phyloP scores from a whole-genome alignment of 2,329 filamentous ascomycete species.

The Fusarium acutatum region DNA sequence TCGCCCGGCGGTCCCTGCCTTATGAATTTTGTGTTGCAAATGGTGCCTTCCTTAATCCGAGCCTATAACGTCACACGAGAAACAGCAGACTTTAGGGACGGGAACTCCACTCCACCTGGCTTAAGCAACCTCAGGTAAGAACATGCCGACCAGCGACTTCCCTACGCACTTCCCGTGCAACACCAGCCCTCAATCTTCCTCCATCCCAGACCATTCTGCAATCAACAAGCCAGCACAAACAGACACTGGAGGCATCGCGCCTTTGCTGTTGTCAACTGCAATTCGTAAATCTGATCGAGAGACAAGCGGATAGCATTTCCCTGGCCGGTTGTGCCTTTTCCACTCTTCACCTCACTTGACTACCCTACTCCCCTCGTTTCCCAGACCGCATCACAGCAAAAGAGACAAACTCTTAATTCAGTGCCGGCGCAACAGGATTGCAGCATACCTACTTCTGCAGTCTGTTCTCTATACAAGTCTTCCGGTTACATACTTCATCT shows the following conservation, averaged over 20 bases:
- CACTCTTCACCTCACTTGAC: not conserved
- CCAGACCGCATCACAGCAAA: conserved; percentile 27
- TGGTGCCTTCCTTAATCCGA: conserved; percentile 20
- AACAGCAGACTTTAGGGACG: conserved; percentile 20
- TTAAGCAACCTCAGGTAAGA: conserved; percentile 16
- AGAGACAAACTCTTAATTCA: conserved; percentile 26
- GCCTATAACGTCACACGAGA: conserved; percentile 37
- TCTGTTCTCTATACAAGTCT: not conserved
- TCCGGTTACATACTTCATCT: not conserved
- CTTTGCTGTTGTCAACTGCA: conserved; percentile 14
- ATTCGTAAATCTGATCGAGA: conserved; percentile 8
- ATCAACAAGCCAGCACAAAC: conserved; percentile 19
- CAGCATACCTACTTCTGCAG: conserved; percentile 23
- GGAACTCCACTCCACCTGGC: conserved; percentile 21
- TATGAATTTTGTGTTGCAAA: conserved; percentile 1
- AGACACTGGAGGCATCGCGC: conserved; percentile 3
- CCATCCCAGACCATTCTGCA: not conserved
- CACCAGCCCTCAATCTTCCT: conserved; percentile 17
- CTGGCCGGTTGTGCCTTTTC: conserved; percentile 1
- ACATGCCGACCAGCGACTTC: not conserved
- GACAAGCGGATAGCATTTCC: conserved; percentile 20
- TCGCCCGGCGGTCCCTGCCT: conserved; percentile 17
- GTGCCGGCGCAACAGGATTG: conserved; percentile 27
- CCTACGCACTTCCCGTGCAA: conserved; percentile 9
- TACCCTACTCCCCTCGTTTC: conserved; percentile 25